Percentiles rank a stretch among this genome's conserved stretches.
These are phyloP conservation scores for Dryadomyces quercus-mongolicae DNA, from an alignment of 2,329 filamentous ascomycete genomes.

Conservation along the genomic window DNA sequence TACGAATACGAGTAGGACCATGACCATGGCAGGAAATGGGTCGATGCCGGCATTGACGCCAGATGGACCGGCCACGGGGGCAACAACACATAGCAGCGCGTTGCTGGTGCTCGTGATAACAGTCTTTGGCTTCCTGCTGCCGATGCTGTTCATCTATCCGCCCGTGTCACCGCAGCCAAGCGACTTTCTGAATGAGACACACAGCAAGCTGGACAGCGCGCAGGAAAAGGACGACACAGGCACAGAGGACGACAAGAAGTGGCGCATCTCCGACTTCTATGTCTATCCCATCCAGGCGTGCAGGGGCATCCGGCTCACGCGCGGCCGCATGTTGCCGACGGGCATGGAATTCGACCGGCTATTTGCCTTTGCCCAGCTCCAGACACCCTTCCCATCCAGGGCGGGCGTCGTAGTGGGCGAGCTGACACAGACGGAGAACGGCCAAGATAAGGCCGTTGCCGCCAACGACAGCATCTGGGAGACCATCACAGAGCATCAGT, in stretches of 20 bases:
- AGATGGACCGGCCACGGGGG: neutral
- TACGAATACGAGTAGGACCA: neutral
- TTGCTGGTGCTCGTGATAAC: constrained; percentile 29
- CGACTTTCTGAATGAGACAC: constrained; percentile 43
- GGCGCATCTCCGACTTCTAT: constrained; percentile 49
- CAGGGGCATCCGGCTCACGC: constrained; percentile 58
- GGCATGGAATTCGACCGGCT: constrained; percentile 72
- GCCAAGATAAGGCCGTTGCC: no score
- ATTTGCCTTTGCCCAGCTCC: constrained; percentile 67
- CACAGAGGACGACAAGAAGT: constrained; percentile 16
- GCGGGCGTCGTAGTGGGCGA: constrained; percentile 14
- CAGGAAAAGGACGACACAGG: constrained; percentile 9
- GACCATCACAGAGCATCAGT: constrained; percentile 58
- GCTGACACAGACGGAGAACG: constrained; percentile 14
- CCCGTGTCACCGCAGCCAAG: constrained; percentile 38
- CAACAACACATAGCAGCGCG: constrained; percentile 1
- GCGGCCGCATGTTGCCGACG: constrained; percentile 49
- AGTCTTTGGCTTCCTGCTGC: constrained; percentile 37
- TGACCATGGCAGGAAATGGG: neutral
- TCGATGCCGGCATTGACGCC: neutral
- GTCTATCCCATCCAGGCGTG: constrained; percentile 81
- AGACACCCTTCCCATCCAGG: constrained; percentile 32
- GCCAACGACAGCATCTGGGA: constrained; percentile 40
- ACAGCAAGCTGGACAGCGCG: constrained; percentile 32
- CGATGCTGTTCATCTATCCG: constrained; percentile 41